Base-by-base conservation (phyloP, 1,139 yeast genomes). In the Blastobotrys petasosporus region DNA sequence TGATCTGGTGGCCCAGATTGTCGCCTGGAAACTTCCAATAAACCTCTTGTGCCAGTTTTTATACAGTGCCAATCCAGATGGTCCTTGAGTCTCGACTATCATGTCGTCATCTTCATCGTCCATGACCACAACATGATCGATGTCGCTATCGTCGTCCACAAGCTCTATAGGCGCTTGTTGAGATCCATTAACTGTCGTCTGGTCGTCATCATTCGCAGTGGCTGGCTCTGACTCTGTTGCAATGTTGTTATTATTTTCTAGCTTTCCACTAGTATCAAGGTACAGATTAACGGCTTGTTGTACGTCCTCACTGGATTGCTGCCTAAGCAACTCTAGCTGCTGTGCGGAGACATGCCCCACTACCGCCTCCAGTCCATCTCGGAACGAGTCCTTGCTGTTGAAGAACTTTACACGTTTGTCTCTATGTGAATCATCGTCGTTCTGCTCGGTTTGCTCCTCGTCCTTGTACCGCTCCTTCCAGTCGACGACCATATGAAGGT, bases 1-100 rank as follows among this genome's bases (percentile, higher is more conserved):
- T 0, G 94, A 86, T 42, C 95, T 68, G 0, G 95, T 86, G 8
- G 94, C 88, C 85, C 90, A 83, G 1, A 87, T 90, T 45, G 79
- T 81, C 0, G 84, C 78, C 51, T 80, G 82, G 25, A 86, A 57
- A 1, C 87, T 73, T 0, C 97, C 97, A 20, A 87, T 70, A 56
- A 72, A 82, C 31, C 73, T 62, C 42, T 48, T 44, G 10, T 41
- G 39, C 66, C 65, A 61, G 36, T 65, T 57, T 32, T 41, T 39
- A 13, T 15, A 30, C 34, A 48, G 44, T n/a, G 41, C 42, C 13
- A 23, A 35, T 17, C 37, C 34, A 15, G 25, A 32, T 5, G 31
- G 28, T 37, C 32, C 42, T 30, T 41, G 38, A 11, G 30, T 42
- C 25, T 31, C 47, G 9, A 41, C 44, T 9, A 42, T 12, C 16